Evolutionary conservation across 805 yeast species (phyloP).

Genomic region (Candida sakaeoensis): DNA sequence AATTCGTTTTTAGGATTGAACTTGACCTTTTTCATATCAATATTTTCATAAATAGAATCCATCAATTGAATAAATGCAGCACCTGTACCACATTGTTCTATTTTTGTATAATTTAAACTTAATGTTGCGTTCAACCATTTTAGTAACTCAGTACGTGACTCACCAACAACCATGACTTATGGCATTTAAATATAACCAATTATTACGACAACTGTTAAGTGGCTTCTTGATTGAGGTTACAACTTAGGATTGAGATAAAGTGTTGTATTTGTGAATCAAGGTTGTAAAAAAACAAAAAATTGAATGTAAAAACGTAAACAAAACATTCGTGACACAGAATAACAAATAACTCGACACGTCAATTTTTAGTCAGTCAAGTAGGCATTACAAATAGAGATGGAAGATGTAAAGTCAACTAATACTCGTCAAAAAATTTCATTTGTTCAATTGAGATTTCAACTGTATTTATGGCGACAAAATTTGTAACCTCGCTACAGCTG

Average conservation of each 20-base stretch:
- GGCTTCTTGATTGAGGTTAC: no score
- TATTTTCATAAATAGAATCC: conserved; percentile 73
- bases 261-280: conserved; percentile 1
- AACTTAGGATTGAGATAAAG: neutral
- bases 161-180: conserved; percentile 11
- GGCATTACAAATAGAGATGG: neutral
- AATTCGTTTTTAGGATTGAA: conserved; percentile 64
- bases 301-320: neutral
- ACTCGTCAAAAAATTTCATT: no score
- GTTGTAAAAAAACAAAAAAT: conserved; percentile 2
- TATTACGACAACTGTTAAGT: no score
- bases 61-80: conserved; percentile 91
- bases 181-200: neutral
- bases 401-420: neutral
- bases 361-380: neutral
- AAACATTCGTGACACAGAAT: neutral
- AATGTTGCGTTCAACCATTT: conserved; percentile 80
- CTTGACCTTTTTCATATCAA: conserved; percentile 76
- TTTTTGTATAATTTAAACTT: conserved; percentile 61
- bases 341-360: neutral
- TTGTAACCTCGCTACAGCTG: no score
- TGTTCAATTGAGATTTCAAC: no score
- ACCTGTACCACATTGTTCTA: conserved; percentile 94
- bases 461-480: no score
- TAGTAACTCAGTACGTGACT: conserved; percentile 75